These are phyloP conservation scores for Carex scoparia DNA, from an alignment of 176 grass and related monocot genomes.

Conservation along the genomic window DNA sequence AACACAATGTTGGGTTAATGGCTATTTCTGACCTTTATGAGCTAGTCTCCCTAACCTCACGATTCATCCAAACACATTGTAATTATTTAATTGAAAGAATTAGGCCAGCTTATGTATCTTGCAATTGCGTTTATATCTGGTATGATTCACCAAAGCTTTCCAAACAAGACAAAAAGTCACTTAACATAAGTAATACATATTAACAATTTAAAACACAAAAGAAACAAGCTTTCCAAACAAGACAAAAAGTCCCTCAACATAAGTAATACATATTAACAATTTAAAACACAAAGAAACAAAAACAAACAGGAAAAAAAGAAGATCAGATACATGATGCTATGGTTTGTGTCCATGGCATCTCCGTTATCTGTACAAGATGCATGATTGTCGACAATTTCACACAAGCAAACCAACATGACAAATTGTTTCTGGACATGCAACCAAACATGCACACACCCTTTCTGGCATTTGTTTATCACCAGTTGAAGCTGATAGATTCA, in stretches of 20 bases:
- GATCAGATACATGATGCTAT: neutral
- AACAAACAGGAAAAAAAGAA: neutral
- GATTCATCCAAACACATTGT: neutral
- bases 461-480: constrained; percentile 29
- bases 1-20: too few relatives aligned
- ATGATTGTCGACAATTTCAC: neutral
- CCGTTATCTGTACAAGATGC: neutral
- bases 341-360: neutral
- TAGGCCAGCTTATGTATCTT: neutral
- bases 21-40: too few relatives aligned
- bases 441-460: neutral
- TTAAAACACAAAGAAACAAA: neutral
- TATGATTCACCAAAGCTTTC: neutral
- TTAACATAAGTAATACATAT: constrained; percentile 21
- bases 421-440: neutral
- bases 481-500: constrained; percentile 50
- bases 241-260: neutral
- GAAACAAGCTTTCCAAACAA: neutral
- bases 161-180: neutral
- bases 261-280: constrained; percentile 8
- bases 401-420: constrained; percentile 3
- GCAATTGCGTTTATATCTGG: neutral
- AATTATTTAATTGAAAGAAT: neutral
- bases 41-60: too few relatives aligned
- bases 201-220: neutral